Evolutionary conservation across 179 eudicot species (phyloP).

Genomic region (Sideroxylon spinosum): DNA sequence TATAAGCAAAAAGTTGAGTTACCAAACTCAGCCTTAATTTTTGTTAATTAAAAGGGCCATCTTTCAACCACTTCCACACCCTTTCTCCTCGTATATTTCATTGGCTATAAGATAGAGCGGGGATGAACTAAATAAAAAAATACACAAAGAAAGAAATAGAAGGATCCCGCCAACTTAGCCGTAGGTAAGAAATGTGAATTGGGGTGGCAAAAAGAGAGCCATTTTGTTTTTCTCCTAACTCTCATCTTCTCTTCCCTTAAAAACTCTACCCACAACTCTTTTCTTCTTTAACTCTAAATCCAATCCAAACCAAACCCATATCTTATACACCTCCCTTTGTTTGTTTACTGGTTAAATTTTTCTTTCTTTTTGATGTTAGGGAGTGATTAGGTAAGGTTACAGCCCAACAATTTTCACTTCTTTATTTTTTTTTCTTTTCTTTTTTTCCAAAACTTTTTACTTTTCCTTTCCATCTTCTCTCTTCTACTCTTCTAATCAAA

Average conservation of each 20-base stretch:
- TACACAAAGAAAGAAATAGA: neutral
- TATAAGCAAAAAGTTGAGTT: too few relatives aligned
- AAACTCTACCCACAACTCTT: conserved; percentile 31
- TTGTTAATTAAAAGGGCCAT: neutral
- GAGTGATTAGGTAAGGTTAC: conserved; percentile 45
- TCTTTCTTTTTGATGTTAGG: conserved; percentile 34
- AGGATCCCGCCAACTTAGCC: conserved; percentile 46
- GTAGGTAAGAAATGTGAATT: conserved; percentile 37
- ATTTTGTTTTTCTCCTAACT: conserved; percentile 55
- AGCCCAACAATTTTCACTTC: conserved; percentile 38
- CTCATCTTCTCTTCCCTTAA: conserved; percentile 50
- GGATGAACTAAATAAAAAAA: conserved; percentile 9
- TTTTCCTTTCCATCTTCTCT: conserved; percentile 28
- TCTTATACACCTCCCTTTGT: conserved; percentile 41
- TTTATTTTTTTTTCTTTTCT: neutral
- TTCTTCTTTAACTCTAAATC: conserved; percentile 31
- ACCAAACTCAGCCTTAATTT: too few relatives aligned
- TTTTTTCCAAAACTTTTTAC: conserved; percentile 24
- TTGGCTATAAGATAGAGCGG: neutral
- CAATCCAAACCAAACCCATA: conserved; percentile 45
- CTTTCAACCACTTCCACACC: conserved; percentile 18
- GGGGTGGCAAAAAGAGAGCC: conserved; percentile 88
- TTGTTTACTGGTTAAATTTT: conserved; percentile 32
- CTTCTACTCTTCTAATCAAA: conserved; percentile 24
- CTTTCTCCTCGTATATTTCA: conserved; percentile 21